Percentiles rank a stretch among this genome's conserved stretches.
phyloP scores from a whole-genome alignment of 1,284 basidiomycete species.

The Trichosporon asahii region DNA sequence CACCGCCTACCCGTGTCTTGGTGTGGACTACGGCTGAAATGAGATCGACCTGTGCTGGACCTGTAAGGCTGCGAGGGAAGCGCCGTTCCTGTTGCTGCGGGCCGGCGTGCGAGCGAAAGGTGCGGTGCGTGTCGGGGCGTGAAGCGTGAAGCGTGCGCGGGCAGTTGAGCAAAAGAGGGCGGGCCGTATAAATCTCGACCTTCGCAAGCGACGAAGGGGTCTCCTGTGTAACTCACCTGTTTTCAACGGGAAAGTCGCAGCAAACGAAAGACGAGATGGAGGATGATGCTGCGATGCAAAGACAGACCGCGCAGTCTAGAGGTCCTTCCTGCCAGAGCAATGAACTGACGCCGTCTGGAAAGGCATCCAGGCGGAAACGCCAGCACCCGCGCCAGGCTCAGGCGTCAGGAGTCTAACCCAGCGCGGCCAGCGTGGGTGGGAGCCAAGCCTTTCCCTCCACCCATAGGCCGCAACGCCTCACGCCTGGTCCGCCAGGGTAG shows the following conservation, averaged over 20 bases:
- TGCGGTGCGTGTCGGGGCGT: not conserved
- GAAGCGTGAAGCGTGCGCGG: not conserved
- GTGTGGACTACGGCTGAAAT: not conserved
- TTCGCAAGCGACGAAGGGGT: not conserved
- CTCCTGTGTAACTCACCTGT: not conserved
- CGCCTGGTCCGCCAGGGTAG: too few relatives aligned
- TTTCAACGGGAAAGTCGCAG: too few relatives aligned
- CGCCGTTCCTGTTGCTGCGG: not conserved
- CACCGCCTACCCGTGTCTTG: slow-evolving; percentile 8
- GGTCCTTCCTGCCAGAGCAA: too few relatives aligned
- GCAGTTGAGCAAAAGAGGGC: slow-evolving; percentile 1
- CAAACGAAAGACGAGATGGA: not conserved
- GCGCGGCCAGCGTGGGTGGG: not conserved
- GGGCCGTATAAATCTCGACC: not conserved
- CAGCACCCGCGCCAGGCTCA: not conserved
- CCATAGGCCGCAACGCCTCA: not conserved
- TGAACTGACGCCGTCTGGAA: not conserved
- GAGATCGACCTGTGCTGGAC: not conserved
- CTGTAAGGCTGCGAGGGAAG: not conserved
- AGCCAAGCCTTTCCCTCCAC: not conserved
- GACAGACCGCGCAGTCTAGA: not conserved
- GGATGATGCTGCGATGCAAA: not conserved
- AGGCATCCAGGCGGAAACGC: not conserved
- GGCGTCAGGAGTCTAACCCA: not conserved
- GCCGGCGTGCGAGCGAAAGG: not conserved